Base-by-base conservation (phyloP, 345 rosid species). In the Bruguiera sexangula region DNA sequence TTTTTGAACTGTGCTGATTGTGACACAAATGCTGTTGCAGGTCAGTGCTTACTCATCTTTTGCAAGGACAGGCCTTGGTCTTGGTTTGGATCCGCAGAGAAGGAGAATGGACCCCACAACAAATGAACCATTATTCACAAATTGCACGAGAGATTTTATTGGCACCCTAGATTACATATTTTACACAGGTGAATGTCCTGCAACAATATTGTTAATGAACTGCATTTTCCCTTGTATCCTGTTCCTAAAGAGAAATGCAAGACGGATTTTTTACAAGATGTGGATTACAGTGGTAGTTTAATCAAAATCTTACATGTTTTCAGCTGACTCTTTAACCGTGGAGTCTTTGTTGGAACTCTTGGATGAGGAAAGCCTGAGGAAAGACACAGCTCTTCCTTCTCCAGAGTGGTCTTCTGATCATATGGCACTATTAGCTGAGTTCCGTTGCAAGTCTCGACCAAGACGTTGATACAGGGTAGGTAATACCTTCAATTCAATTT, bases 401-500 rank as follows among this genome's bases (percentile, higher is more conserved):
- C 97, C 99, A 16, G 97, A 95, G 75, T 95, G 99, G 97, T 95
- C 99, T 62, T 95, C 99, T 29, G 93, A 92, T 92, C 97, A 95
- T 80, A 83, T 87, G 73, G 99, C 99, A 60, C 96, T 95, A 21
- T 75, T 95, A 75, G 97, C 96, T 7, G 97, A 90, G 82, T 95
- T 95, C 73, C 93, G 96, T 69, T 92, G 93, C 90, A 84, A 85
- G 84, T 90, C 93, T 9, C 92, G 92, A 82, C 79, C 85, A 65
- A 86, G 97, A 80, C 99, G 96, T 70, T 92, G 90, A 91, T 82
- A 64, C 65, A 59, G 58, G 58, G 69, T 59, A 62, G 85, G 82
- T 18, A 15, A 43, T 79, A 75, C 11, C 74, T 6, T 18, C 32
- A 51, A 51, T 58, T 19, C 34, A 68, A 7, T 48, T 39, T 58